Base-by-base conservation (phyloP, 176 grass and related monocot species). In the Oryza australiensis region DNA sequence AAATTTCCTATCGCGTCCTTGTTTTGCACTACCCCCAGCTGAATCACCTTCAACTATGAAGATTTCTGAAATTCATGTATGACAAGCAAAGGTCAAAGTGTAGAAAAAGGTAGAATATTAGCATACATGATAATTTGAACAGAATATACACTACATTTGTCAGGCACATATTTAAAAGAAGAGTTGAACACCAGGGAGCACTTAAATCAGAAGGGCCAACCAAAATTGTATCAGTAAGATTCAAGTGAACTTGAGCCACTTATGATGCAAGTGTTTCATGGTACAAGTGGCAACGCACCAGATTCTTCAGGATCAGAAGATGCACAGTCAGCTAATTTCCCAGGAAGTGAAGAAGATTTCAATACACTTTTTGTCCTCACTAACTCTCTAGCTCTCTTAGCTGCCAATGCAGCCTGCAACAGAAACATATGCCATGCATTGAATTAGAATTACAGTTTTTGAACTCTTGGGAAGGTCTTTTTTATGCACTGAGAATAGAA, bases 41-140 rank as follows among this genome's bases (percentile, higher is more conserved):
- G 96, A 99, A 87, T 95, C 96, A 74, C 96, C 96, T 91, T 99
- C 96, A 79, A 99, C 96, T 67, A 95, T 95, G 76, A 99, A 99
- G 85, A 99, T 99, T 77, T 99, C 96, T 99, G 87, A 89, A 89
- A 88, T 85, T 88, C 24, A 80, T 73, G 27, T 35, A 28, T 27
- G 28, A 74, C 66, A 28, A 86, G 66, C 12, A 90, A 82, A 71
- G 62, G 43, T 51, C 64, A 86, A 76, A 75, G 24, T 27, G 22
- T 41, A 62, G 35, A 73, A 67, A 75, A 69, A 75, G 32, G 42
- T 35, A 62, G 75, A 26, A 46, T 64, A 72, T 53, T 35, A 68
- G 82, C 30, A 46, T 71, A 72, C 55, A 22, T 22, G 26, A 29
- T 53, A 63, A 34, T 63, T 80, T 70, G 26, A 73, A 73, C 41